Evolutionary conservation across 2,329 filamentous ascomycete species (phyloP), one percentile per base, ranked within the genome.

Genomic region (Polychaeton citri): DNA sequence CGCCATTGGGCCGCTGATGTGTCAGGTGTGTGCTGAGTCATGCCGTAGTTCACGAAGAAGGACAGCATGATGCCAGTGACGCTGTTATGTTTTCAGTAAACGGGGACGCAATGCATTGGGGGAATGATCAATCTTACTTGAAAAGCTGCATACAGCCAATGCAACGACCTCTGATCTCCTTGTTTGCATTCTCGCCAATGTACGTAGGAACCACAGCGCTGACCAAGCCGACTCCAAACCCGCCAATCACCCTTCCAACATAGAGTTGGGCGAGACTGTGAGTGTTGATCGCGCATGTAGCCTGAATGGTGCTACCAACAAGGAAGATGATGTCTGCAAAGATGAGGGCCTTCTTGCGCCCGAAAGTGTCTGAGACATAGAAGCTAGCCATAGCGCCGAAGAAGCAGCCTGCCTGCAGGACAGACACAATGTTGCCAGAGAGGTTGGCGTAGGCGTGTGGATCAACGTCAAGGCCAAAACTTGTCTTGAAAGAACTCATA

Each of bases 31-130:
- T 63, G 59, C 18, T 62, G 52, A 15, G 59, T 51, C 32, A 69
- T 66, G 21, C 67, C 66, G 42, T 69, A 71, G 48, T 70, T 67
- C 36, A 71, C 60, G 53, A 68, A 71, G 54, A 69, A 70, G 21
- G 62, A 61, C 13, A 69, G 50, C 34, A 64, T 68, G 16, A 67
- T 68, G 9, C 61, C 61, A 1, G 60, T 61, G 16, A 64, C 61
- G 43, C 60, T 63, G 47, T 45, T 2, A n/a, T 12, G n/a, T n/a
- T 12, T 33, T 44, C 30, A 43, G 39, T 19, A 44, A 21, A 55
- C 52, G 41, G 56, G n/a, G n/a, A n/a, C 58, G 41, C 58, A 47
- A 47, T n/a, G n/a, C 52, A 57, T 57, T 33, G 45, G 48, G 51
- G 46, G n/a, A n/a, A n/a, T n/a, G 9, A 40, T 20, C 4, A 6